These are phyloP conservation scores for Tolypocladium ovalisporum DNA, from an alignment of 2,329 filamentous ascomycete species.

Conservation along the genomic window DNA sequence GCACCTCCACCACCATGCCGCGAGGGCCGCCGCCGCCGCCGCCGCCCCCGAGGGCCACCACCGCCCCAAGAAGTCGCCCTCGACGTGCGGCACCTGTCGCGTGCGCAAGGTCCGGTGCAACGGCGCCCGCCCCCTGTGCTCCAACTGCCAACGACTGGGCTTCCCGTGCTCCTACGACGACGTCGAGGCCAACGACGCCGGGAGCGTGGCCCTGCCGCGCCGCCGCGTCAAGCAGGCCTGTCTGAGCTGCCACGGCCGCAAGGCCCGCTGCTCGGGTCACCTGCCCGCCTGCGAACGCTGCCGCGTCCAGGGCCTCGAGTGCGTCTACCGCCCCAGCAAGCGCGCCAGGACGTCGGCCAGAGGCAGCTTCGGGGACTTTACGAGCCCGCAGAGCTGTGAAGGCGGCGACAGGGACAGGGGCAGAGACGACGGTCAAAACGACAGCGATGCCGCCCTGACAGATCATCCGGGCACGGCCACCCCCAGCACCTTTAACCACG, in stretches of 20 bases:
- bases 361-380: conserved; percentile 10
- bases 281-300: conserved; percentile 41
- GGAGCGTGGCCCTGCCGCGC: conserved; percentile 34
- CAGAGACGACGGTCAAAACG: conserved; percentile 16
- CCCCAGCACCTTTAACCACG: conserved; percentile 21
- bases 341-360: conserved; percentile 18
- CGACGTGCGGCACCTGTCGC: conserved; percentile 43
- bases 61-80: conserved; percentile 16
- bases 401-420: conserved; percentile 13
- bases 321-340: conserved; percentile 41
- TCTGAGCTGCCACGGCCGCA: conserved; percentile 45
- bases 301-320: conserved; percentile 41
- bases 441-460: conserved; percentile 22
- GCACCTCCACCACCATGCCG: too few relatives aligned
- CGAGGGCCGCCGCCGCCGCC: neutral
- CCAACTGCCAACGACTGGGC: conserved; percentile 47
- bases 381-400: conserved; percentile 22
- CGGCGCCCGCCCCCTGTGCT: conserved; percentile 39
- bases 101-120: conserved; percentile 49
- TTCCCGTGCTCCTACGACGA: conserved; percentile 48
- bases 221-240: conserved; percentile 47
- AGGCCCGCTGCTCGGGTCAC: conserved; percentile 48
- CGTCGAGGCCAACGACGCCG: conserved; percentile 26
- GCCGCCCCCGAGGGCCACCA: neutral
- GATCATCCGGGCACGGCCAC: conserved; percentile 21